Conservation (phyloP, 257 asterid species). For the Solanum etuberosum region DNA sequence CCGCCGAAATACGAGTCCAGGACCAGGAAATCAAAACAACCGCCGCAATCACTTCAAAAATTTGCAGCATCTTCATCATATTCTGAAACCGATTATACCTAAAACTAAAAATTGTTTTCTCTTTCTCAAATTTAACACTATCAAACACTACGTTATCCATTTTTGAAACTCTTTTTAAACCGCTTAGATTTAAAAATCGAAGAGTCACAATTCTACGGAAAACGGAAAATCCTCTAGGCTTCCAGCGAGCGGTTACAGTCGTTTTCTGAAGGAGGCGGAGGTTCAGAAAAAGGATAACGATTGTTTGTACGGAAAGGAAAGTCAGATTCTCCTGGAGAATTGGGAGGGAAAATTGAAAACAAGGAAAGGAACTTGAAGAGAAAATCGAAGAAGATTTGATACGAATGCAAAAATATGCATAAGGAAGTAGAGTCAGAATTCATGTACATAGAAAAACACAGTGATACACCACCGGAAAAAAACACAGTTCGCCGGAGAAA, state of each 20-base stretch:
- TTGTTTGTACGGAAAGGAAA: neutral
- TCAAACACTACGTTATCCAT: conserved; percentile 20
- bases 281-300: neutral
- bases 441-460: conserved; percentile 19
- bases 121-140: conserved; percentile 23
- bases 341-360: neutral
- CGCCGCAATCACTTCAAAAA: conserved; percentile 28
- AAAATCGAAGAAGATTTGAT: neutral
- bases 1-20: conserved; percentile 40
- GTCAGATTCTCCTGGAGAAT: neutral
- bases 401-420: conserved; percentile 19
- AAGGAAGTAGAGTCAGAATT: conserved; percentile 7
- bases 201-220: neutral
- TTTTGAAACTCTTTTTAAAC: neutral
- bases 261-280: neutral
- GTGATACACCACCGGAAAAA: conserved; percentile 1
- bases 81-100: conserved; percentile 35
- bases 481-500: neutral
- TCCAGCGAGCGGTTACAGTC: neutral
- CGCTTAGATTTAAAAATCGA: neutral
- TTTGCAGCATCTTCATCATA: conserved; percentile 27
- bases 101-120: conserved; percentile 26
- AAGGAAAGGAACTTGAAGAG: neutral
- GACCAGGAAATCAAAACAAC: conserved; percentile 61
- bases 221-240: neutral